Conservation (phyloP, 2,329 filamentous ascomycete genomes). For the Aureobasidium musti region DNA sequence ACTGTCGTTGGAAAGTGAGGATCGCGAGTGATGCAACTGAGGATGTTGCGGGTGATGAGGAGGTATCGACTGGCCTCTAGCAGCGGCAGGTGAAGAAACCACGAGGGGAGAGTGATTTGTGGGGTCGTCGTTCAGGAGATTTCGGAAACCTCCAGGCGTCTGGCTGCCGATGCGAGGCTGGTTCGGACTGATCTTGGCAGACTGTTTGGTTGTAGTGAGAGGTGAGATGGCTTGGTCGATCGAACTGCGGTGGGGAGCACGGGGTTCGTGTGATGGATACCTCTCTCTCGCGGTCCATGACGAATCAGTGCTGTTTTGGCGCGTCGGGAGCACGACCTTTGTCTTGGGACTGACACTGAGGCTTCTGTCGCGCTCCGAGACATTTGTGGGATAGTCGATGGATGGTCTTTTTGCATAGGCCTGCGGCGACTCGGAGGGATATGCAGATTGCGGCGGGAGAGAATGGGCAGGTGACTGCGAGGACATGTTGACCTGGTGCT, state of each 20-base stretch:
- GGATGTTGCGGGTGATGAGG: not conserved
- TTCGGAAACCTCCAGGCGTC: constrained; percentile 15
- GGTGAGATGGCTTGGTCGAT: constrained; percentile 22
- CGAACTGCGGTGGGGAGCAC: constrained; percentile 11
- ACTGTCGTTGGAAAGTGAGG: constrained; percentile 16
- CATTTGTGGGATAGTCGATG: constrained; percentile 41
- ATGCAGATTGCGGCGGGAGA: constrained; percentile 34
- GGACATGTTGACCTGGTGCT: constrained; percentile 30
- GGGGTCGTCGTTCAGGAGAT: constrained; percentile 25
- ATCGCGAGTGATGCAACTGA: constrained; percentile 24
- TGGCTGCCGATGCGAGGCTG: constrained; percentile 22
- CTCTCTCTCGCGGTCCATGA: constrained; percentile 4
- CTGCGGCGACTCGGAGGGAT: constrained; percentile 45
- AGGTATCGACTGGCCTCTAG: constrained; percentile 7
- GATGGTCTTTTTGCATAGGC: constrained; percentile 33
- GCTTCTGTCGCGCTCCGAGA: constrained; percentile 66
- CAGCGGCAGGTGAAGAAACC: constrained; percentile 15
- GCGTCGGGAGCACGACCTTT: constrained; percentile 36
- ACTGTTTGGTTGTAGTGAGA: constrained; percentile 21
- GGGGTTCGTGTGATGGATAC: constrained; percentile 21
- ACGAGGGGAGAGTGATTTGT: constrained; percentile 11
- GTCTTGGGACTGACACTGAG: constrained; percentile 80
- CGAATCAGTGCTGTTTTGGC: constrained; percentile 37
- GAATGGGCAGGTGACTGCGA: constrained; percentile 38
- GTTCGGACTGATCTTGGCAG: constrained; percentile 16